Evolutionary conservation across 495 filamentous ascomycete species (phyloP).

Genomic region (Articulospora tetracladia): DNA sequence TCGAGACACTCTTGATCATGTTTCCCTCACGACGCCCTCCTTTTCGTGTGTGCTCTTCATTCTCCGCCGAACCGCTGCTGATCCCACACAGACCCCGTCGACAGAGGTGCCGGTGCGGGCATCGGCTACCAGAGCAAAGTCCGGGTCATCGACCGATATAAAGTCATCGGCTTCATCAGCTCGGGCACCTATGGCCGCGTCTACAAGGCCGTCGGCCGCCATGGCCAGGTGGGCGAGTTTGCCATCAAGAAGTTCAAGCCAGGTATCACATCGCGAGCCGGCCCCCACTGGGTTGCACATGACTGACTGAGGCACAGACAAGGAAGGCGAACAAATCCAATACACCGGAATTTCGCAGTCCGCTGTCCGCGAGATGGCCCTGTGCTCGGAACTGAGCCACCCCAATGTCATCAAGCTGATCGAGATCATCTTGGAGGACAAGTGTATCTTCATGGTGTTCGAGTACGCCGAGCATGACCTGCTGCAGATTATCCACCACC

Average conservation of each 20-base stretch:
- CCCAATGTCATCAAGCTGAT: constrained; percentile 85
- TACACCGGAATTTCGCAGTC: constrained; percentile 99
- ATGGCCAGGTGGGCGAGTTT: constrained; percentile 71
- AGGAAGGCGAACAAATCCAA: constrained; percentile 89
- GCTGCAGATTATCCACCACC: constrained; percentile 96
- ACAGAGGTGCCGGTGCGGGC: constrained; percentile 39
- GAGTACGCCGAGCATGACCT: constrained; percentile 98
- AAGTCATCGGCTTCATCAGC: constrained; percentile 96
- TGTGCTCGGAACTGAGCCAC: constrained; percentile 90
- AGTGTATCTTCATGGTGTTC: constrained; percentile 99
- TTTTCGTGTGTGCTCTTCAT: constrained; percentile 22
- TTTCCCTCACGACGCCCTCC: constrained; percentile 26
- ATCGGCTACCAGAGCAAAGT: constrained; percentile 77
- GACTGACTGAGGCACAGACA: constrained; percentile 49
- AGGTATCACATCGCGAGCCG: constrained; percentile 8
- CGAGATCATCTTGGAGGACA: constrained; percentile 97
- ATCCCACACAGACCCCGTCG: constrained; percentile 34
- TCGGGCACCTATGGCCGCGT: constrained; percentile 98
- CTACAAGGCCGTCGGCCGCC: constrained; percentile 86
- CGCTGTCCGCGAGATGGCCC: constrained; percentile 96
- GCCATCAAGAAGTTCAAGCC: constrained; percentile 99
- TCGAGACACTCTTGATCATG: constrained; percentile 11
- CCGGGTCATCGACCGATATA: constrained; percentile 84
- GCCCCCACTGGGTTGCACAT: background rate
- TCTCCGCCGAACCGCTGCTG: constrained; percentile 34